These are phyloP conservation scores for Heimioporus retisporus DNA, from an alignment of 1,284 basidiomycete species.

Conservation along the genomic window DNA sequence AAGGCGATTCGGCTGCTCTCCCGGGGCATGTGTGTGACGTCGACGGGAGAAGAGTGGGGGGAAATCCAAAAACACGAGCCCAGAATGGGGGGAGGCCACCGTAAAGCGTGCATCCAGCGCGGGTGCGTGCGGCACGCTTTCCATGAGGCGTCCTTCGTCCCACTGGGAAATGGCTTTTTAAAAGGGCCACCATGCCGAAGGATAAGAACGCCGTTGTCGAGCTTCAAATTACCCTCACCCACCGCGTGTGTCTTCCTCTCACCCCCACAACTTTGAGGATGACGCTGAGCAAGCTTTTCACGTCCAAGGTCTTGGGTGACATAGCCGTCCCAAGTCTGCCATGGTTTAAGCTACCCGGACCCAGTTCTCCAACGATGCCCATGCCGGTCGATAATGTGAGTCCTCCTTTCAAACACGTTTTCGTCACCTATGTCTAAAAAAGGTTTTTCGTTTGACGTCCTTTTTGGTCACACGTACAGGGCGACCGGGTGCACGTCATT, in stretches of 20 bases:
- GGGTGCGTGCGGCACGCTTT: slow-evolving; percentile 36
- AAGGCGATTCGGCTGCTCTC: slow-evolving; percentile 12
- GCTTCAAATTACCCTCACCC: slow-evolving; percentile 24
- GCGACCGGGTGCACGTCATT: slow-evolving; percentile 41
- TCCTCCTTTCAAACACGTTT: slow-evolving; percentile 6
- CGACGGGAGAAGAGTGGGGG: slow-evolving; percentile 29
- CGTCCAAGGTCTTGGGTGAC: slow-evolving; percentile 34
- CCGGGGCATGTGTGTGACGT: slow-evolving; percentile 13
- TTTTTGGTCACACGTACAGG: slow-evolving; percentile 22
- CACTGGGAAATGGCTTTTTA: slow-evolving; percentile 29
- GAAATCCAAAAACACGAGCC: slow-evolving; percentile 15
- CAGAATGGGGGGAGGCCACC: slow-evolving; percentile 16
- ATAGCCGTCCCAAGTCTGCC: slow-evolving; percentile 31
- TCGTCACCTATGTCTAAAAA: neutral
- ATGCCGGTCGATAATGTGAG: slow-evolving; percentile 43
- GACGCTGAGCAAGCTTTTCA: slow-evolving; percentile 38
- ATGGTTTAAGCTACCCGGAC: slow-evolving; percentile 37
- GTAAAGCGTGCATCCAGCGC: slow-evolving; percentile 31
- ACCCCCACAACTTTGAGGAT: slow-evolving; percentile 16
- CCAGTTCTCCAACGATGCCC: slow-evolving; percentile 31
- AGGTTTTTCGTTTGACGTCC: neutral
- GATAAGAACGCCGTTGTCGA: slow-evolving; percentile 35
- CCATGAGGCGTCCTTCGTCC: slow-evolving; percentile 37
- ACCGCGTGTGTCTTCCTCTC: slow-evolving; percentile 21
- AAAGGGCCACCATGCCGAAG: slow-evolving; percentile 24